A percentile compares a stretch with the other conserved stretches of the same genome.
Evolutionary conservation across 2,329 filamentous ascomycete species (phyloP).

Genomic region (Aspergillus vadensis): DNA sequence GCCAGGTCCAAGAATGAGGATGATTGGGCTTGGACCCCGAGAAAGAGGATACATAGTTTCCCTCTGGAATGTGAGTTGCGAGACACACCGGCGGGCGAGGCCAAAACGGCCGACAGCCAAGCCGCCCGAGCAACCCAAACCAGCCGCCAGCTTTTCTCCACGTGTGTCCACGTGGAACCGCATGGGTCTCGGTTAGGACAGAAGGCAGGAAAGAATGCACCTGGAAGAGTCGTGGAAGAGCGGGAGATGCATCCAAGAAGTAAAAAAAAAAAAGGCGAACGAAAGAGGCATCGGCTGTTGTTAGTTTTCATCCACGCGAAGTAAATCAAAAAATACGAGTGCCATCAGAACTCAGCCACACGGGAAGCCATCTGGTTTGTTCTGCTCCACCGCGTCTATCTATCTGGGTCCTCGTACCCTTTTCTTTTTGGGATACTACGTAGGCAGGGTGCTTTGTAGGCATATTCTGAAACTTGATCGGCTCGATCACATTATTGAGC

Average conservation of each 20-base stretch:
- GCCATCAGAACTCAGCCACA: conserved; percentile 15
- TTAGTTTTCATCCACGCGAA: neutral
- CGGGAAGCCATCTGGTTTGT: conserved; percentile 5
- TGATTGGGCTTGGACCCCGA: conserved; percentile 1
- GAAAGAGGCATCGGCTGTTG: neutral
- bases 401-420: neutral
- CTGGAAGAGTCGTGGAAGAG: conserved; percentile 31
- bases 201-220: conserved; percentile 23
- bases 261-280: neutral
- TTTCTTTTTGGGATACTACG: neutral
- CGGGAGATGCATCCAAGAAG: neutral
- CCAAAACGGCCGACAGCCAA: conserved; percentile 12
- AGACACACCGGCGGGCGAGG: neutral
- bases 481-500: conserved; percentile 3
- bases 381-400: conserved; percentile 6
- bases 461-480: neutral
- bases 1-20: neutral
- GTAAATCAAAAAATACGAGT: conserved; percentile 9
- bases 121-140: conserved; percentile 8
- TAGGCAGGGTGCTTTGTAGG: neutral
- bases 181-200: conserved; percentile 30
- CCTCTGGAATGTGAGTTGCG: neutral
- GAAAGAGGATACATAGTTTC: neutral
- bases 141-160: conserved; percentile 27
- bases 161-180: conserved; percentile 40